Evolutionary conservation across 306 rosid species (phyloP).

Genomic region (Styphnolobium japonicum): DNA sequence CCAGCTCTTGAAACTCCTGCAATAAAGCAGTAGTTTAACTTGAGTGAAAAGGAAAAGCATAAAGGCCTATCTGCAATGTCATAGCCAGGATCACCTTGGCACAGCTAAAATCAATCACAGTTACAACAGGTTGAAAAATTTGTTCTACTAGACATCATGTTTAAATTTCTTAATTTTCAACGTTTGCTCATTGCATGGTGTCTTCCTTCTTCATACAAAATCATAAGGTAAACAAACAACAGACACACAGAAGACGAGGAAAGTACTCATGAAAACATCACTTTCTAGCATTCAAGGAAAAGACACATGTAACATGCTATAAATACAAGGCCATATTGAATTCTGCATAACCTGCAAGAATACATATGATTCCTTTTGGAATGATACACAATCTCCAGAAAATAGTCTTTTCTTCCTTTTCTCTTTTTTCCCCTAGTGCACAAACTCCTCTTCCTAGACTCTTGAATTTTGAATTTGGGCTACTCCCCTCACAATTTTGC

Average conservation of each 20-base stretch:
- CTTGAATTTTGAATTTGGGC: not conserved
- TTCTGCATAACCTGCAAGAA: not conserved
- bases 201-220: not conserved
- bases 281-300: not conserved
- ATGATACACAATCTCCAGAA: not conserved
- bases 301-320: not conserved
- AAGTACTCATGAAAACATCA: not conserved
- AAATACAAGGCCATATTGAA: not conserved
- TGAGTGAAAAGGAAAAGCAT: conserved; percentile 7
- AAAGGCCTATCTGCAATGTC: not conserved
- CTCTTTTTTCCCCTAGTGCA: not conserved
- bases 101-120: not conserved
- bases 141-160: not conserved
- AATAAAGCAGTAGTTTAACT: conserved; percentile 18
- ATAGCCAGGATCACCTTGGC: not conserved
- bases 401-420: not conserved
- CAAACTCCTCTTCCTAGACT: not conserved
- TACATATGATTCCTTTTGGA: not conserved
- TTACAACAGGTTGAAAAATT: not conserved
- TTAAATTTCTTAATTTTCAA: not conserved
- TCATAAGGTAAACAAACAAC: not conserved
- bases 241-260: not conserved
- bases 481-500: not conserved
- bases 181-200: not conserved
- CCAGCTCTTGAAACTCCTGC: conserved; percentile 96